Conservation (phyloP, 2,329 filamentous ascomycete genomes). For the Aspergillus vadensis region DNA sequence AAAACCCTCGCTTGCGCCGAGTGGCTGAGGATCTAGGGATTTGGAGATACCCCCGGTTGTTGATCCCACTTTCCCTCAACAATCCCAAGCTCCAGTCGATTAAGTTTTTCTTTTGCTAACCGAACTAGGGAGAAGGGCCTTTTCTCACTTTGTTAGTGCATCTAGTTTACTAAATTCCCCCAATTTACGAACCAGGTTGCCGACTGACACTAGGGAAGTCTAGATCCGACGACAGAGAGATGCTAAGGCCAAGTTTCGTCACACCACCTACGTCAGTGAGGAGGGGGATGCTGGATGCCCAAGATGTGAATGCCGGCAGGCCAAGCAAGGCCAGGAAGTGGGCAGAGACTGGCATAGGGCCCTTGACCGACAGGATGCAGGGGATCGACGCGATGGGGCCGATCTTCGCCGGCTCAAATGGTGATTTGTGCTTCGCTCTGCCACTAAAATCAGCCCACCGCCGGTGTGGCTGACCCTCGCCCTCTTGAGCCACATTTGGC, state of each 20-base stretch:
- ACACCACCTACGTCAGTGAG: constrained; percentile 11
- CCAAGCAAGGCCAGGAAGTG: background rate
- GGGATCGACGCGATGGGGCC: constrained; percentile 9
- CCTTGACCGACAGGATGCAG: constrained; percentile 13
- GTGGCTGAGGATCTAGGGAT: background rate
- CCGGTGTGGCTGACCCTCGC: constrained; percentile 6
- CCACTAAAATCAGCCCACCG: constrained; percentile 10
- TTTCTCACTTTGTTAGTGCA: background rate
- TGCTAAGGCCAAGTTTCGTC: background rate
- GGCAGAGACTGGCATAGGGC: background rate
- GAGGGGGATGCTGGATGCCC: constrained; percentile 10
- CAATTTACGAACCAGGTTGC: background rate
- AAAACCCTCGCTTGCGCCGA: background rate
- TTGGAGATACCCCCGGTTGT: background rate
- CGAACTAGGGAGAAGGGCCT: background rate
- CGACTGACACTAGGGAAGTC: background rate
- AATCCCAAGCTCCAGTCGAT: background rate
- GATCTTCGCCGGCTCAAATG: background rate
- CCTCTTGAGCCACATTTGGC: constrained; percentile 3
- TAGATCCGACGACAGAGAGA: background rate
- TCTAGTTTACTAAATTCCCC: background rate
- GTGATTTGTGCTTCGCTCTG: background rate
- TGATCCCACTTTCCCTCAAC: background rate
- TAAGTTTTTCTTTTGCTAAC: background rate
- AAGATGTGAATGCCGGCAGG: constrained; percentile 1